Evolutionary conservation across 2,329 filamentous ascomycete genomes (phyloP), one percentile per base, ranked within the genome.

Genomic region (Fusarium sp.): DNA sequence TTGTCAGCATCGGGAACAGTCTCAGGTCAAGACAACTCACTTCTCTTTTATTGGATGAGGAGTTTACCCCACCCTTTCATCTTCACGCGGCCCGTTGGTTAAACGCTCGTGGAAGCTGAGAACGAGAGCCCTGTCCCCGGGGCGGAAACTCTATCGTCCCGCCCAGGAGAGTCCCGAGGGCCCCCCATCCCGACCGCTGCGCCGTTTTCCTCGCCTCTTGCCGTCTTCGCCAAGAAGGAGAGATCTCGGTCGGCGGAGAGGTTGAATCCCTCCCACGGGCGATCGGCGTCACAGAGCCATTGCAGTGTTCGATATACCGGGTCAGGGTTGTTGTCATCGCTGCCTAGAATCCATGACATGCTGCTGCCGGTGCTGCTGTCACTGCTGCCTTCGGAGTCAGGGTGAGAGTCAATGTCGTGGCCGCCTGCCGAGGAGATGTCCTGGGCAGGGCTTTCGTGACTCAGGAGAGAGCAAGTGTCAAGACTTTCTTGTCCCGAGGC

Each of bases 241-340:
- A 35, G 43, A 7, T 48, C 45, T 18, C 20, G 16, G 29, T 48
- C 14, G 22, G 33, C 13, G 1, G 35, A 41, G 27, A 33, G 48
- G 13, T 10, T 59, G 11, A 64, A 69, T 6, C 58, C 72, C 62
- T 74, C 72, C 65, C 64, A 58, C 8, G 68, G 72, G 8, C 68
- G 68, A 54, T 74, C 68, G 37, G 29, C 10, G 16, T 37, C 27
- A 31, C 41, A 69, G 16, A 74, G 20, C 72, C 72, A 74, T 35
- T 37, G 29, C 58, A 54, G 54, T 18, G 33, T 24, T 11, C 22
- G 45, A 5, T 54, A 7, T 18, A 8, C 22, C n/a, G 10, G 27
- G 27, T 31, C 48, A 13, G 27, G 48, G 18, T 52, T 27, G 16
- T 29, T 50, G 27, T 31, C 48, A 29, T 52, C 27, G 48, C 24